Evolutionary conservation across 2,329 filamentous ascomycete genomes (phyloP).

Genomic region (Pseudogymnoascus sp.): DNA sequence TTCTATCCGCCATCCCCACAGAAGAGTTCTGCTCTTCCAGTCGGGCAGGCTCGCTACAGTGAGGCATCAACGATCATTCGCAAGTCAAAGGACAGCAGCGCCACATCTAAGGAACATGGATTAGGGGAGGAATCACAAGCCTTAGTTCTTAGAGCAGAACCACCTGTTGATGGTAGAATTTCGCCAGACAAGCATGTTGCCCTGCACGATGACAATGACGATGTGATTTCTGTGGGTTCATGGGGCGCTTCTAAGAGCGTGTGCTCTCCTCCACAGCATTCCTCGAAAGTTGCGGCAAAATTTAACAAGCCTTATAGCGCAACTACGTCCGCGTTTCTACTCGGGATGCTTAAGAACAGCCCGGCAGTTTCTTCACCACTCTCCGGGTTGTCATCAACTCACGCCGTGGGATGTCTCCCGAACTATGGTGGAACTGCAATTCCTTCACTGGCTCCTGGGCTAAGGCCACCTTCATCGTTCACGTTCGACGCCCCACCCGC

Average conservation of each 20-base stretch:
- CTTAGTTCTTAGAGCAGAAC: conserved; percentile 7
- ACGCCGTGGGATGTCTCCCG: conserved; percentile 28
- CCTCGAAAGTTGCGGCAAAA: neutral
- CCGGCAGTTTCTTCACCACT: conserved; percentile 16
- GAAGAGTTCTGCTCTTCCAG: conserved; percentile 28
- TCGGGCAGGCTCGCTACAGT: neutral
- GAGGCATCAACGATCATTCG: conserved; percentile 11
- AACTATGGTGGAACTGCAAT: conserved; percentile 28
- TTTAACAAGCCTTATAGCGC: neutral
- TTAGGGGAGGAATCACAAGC: conserved; percentile 4
- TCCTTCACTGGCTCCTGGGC: conserved; percentile 25
- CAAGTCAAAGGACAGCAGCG: conserved; percentile 7
- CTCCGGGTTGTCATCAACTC: conserved; percentile 27
- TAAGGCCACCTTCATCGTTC: neutral
- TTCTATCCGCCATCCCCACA: conserved; percentile 52
- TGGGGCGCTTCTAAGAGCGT: conserved; percentile 15
- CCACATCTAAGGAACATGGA: conserved; percentile 11
- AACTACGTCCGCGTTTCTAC: conserved; percentile 15
- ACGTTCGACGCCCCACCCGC: neutral
- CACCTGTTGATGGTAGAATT: neutral
- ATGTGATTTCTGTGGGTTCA: conserved; percentile 16
- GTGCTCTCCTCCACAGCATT: neutral
- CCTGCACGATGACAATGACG: conserved; percentile 13
- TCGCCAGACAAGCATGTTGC: neutral
- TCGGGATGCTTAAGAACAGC: conserved; percentile 27